A percentile compares a stretch with the other conserved stretches of the same genome.
These are phyloP conservation scores for Entomortierella beljakovae DNA, from an alignment of 192 early-diverging fungal genomes.

Conservation along the genomic window DNA sequence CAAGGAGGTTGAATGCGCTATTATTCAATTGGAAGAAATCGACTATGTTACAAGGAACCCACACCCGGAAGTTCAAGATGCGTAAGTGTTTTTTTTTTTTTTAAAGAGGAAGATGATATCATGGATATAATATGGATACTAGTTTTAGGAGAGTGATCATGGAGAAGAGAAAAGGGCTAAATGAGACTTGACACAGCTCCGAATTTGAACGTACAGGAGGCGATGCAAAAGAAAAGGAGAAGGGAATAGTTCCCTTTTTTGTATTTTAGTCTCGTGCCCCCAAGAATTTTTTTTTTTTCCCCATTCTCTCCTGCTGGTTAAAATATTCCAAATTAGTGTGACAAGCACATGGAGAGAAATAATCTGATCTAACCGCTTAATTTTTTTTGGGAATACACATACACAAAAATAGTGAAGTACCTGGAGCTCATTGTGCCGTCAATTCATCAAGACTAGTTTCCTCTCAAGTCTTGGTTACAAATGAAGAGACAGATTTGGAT, in stretches of 20 bases:
- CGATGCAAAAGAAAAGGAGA: neutral
- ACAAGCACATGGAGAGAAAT: slow-evolving; percentile 1
- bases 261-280: neutral
- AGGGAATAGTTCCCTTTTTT: neutral
- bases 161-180: too few relatives aligned
- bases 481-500: slow-evolving; percentile 34
- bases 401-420: slow-evolving; percentile 11
- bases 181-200: too few relatives aligned
- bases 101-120: too few relatives aligned
- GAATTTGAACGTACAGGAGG: too few relatives aligned
- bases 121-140: too few relatives aligned
- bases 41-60: slow-evolving; percentile 25
- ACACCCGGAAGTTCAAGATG: slow-evolving; percentile 10
- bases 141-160: too few relatives aligned
- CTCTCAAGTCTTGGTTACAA: slow-evolving; percentile 10
- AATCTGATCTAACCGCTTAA: neutral
- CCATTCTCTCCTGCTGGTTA: slow-evolving; percentile 3
- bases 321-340: slow-evolving; percentile 17
- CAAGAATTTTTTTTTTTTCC: neutral
- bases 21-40: slow-evolving; percentile 41
- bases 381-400: neutral
- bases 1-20: slow-evolving; percentile 43
- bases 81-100: slow-evolving; percentile 30
- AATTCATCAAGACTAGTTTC: slow-evolving; percentile 31
- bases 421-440: slow-evolving; percentile 27